Evolutionary conservation across 495 filamentous ascomycete species (phyloP).

Genomic region (Penicillium cosmopolitanum): DNA sequence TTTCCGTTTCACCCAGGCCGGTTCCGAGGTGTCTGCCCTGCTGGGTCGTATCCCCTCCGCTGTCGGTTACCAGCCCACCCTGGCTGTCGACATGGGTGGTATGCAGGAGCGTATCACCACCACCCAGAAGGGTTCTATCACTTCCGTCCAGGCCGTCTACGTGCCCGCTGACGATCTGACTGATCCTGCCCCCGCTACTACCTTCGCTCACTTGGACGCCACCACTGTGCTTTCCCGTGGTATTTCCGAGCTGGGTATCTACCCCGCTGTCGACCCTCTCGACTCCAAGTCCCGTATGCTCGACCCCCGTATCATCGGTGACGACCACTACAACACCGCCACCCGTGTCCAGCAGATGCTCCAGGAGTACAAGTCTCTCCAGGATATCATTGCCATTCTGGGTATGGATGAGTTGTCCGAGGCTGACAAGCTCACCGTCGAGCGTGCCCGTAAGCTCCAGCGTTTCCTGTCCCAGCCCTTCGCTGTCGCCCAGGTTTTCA

Average conservation of each 20-base stretch:
- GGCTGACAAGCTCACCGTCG: slow-evolving; percentile 98
- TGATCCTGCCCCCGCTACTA: slow-evolving; percentile 98
- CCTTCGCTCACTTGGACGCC: slow-evolving; percentile 99
- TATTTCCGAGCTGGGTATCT: slow-evolving; percentile 99
- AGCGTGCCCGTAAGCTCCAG: slow-evolving; percentile 99
- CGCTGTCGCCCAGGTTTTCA: slow-evolving; percentile 98
- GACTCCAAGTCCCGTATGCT: slow-evolving; percentile 99
- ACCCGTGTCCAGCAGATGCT: slow-evolving; percentile 96
- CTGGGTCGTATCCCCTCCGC: slow-evolving; percentile 99
- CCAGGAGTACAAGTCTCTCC: slow-evolving; percentile 99
- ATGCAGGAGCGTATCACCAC: slow-evolving; percentile 99
- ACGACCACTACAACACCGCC: slow-evolving; percentile 96
- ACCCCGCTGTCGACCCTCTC: slow-evolving; percentile 98
- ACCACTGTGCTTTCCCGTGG: slow-evolving; percentile 99
- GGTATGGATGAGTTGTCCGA: slow-evolving; percentile 99
- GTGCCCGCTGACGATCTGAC: slow-evolving; percentile 99
- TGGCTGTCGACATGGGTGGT: slow-evolving; percentile 99
- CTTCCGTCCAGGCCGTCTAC: slow-evolving; percentile 99
- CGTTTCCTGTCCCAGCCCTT: slow-evolving; percentile 99
- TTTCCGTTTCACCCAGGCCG: slow-evolving; percentile 99
- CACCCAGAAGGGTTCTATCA: slow-evolving; percentile 99
- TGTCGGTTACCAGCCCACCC: slow-evolving; percentile 99
- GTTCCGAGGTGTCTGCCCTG: slow-evolving; percentile 99
- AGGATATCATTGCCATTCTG: slow-evolving; percentile 99
- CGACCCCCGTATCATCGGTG: slow-evolving; percentile 95